phyloP scores from a whole-genome alignment of 2,329 filamentous ascomycete genomes.

The Rhynchosporium graminicola region DNA sequence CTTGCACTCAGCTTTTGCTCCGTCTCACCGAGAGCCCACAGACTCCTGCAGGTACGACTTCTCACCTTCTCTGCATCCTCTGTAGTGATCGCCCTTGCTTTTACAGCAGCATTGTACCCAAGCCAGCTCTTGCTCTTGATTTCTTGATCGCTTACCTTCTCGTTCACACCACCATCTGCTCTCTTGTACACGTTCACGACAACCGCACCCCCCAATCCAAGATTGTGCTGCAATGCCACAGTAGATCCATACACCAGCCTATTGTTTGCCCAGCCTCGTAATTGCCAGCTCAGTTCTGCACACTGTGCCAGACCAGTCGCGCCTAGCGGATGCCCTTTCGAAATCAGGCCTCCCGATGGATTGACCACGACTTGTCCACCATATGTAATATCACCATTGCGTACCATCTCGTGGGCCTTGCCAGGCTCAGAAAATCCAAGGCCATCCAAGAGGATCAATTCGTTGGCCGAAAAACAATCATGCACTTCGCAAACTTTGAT shows the following conservation, averaged over 20 bases:
- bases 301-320: conserved; percentile 93
- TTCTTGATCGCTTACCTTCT: conserved; percentile 60
- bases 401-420: conserved; percentile 92
- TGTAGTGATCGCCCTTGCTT: conserved; percentile 83
- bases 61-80: conserved; percentile 71
- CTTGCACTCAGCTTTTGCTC: conserved; percentile 71
- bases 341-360: conserved; percentile 91
- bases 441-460: conserved; percentile 87
- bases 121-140: conserved; percentile 68
- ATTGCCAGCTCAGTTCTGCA: conserved; percentile 91
- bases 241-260: conserved; percentile 67
- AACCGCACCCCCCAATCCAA: conserved; percentile 86
- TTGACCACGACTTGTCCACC: conserved; percentile 78
- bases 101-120: conserved; percentile 89
- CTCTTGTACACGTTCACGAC: conserved; percentile 89
- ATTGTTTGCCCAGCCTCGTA: conserved; percentile 96
- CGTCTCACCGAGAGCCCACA: conserved; percentile 78
- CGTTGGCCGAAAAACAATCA: conserved; percentile 95
- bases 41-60: conserved; percentile 63
- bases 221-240: conserved; percentile 85
- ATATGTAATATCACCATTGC: conserved; percentile 87
- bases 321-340: conserved; percentile 92
- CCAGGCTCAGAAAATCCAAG: conserved; percentile 77
- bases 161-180: conserved; percentile 71
- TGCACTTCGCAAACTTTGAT: conserved; percentile 88